phyloP scores from a whole-genome alignment of 139 green algal species.

The Picochlorum costavermella region DNA sequence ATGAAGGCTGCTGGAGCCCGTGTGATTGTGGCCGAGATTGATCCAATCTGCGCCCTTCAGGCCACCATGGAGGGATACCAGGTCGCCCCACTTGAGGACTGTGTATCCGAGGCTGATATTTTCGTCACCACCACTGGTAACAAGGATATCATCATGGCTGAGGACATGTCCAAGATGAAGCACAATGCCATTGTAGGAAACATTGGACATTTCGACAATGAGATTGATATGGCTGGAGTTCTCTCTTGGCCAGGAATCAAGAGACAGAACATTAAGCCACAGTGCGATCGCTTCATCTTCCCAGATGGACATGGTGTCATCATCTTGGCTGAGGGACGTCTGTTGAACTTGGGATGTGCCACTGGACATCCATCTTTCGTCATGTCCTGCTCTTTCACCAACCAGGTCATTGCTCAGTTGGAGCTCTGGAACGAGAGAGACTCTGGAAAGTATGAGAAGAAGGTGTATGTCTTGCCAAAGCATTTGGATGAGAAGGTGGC shows the following conservation, averaged over 20 bases:
- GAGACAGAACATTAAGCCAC: constrained; percentile 97
- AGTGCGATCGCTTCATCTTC: constrained; percentile 97
- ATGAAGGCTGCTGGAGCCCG: constrained; percentile 92
- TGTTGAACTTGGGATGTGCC: constrained; percentile 99
- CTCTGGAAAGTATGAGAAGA: constrained; percentile 95
- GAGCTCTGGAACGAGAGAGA: constrained; percentile 97
- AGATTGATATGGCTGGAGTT: constrained; percentile 98
- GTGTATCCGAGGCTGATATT: constrained; percentile 80
- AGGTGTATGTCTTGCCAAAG: constrained; percentile 99
- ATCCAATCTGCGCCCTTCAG: constrained; percentile 97
- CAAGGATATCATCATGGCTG: constrained; percentile 90
- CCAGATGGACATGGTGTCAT: constrained; percentile 96
- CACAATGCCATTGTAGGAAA: constrained; percentile 99
- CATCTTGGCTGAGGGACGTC: constrained; percentile 94
- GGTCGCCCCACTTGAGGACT: constrained; percentile 80
- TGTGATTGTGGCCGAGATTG: constrained; percentile 92
- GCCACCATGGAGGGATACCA: constrained; percentile 92
- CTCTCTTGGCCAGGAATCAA: constrained; percentile 83
- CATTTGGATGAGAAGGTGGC: constrained; percentile 99
- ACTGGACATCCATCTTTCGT: constrained; percentile 99
- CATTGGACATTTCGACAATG: constrained; percentile 99
- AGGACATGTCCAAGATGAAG: constrained; percentile 99
- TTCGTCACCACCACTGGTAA: constrained; percentile 95
- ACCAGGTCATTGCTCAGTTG: constrained; percentile 99
- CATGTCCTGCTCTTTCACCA: constrained; percentile 99